These are phyloP conservation scores for Monosporascus sp. DNA, from an alignment of 2,329 filamentous ascomycete species.

Conservation along the genomic window DNA sequence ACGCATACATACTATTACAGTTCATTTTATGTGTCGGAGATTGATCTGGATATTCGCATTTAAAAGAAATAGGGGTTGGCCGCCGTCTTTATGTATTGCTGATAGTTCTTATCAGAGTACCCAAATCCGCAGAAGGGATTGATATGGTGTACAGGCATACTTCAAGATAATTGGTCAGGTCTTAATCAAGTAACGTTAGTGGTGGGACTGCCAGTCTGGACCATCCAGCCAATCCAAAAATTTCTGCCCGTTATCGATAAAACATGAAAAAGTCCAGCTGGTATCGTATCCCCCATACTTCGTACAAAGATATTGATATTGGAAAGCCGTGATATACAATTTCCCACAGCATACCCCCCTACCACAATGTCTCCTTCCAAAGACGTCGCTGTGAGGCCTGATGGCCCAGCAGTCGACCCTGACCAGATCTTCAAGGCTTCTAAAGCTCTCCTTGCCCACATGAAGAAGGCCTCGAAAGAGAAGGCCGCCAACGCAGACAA, in stretches of 20 bases:
- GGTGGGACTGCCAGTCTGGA: not conserved
- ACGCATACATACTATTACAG: no score
- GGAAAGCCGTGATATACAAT: no score
- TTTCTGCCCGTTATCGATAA: not conserved
- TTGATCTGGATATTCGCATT: no score
- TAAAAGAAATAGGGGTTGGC: no score
- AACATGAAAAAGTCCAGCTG: not conserved
- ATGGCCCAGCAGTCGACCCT: constrained; percentile 31
- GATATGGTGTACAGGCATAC: no score
- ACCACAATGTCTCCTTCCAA: constrained; percentile 37
- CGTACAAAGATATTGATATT: no score
- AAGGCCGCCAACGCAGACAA: constrained; percentile 42
- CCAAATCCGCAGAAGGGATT: not conserved
- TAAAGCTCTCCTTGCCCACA: constrained; percentile 56
- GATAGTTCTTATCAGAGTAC: not conserved
- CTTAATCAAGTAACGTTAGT: not conserved
- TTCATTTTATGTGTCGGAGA: no score
- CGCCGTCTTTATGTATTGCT: not conserved
- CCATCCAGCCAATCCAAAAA: not conserved
- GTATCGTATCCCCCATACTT: no score
- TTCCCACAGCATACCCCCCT: not conserved
- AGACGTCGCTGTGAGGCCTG: constrained; percentile 26
- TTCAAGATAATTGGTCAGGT: not conserved
- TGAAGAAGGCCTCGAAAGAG: constrained; percentile 51
- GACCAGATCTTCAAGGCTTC: constrained; percentile 57